These are phyloP conservation scores for Naganishia friedmannii DNA, from an alignment of 768 basidiomycete species.

Conservation along the genomic window DNA sequence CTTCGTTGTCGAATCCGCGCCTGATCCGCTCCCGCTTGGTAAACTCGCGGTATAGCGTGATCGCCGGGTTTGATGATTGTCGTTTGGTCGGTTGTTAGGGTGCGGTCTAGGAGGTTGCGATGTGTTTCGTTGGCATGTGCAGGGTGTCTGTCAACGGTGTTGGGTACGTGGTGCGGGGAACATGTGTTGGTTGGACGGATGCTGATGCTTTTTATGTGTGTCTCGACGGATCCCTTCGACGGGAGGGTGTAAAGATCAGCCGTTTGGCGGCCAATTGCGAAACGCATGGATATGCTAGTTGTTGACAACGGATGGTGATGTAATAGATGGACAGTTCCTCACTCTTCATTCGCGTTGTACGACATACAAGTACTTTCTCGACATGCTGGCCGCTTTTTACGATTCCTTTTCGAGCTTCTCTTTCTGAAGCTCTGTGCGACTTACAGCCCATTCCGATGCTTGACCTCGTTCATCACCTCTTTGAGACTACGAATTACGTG, in stretches of 20 bases:
- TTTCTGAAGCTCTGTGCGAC: background rate
- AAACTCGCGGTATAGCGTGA: conserved; percentile 17
- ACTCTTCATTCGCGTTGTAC: conserved; percentile 3
- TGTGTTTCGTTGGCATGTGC: background rate
- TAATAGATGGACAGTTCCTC: conserved; percentile 20
- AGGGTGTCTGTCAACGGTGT: background rate
- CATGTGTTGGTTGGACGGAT: too few relatives aligned
- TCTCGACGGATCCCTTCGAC: too few relatives aligned
- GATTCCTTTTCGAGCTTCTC: background rate
- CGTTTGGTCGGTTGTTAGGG: background rate
- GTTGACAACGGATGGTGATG: background rate
- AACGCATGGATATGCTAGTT: too few relatives aligned
- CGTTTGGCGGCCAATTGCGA: too few relatives aligned
- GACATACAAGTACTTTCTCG: background rate
- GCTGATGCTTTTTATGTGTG: too few relatives aligned
- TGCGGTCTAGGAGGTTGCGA: too few relatives aligned
- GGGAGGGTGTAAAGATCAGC: too few relatives aligned
- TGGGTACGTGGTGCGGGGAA: background rate
- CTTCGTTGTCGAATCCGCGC: conserved; percentile 10
- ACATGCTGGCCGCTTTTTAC: background rate
- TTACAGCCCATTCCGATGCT: conserved; percentile 27
- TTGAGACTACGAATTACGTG: conserved; percentile 32
- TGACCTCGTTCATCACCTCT: conserved; percentile 41
- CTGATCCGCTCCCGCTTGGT: conserved; percentile 16
- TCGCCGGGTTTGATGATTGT: background rate